Percentiles rank a stretch among this genome's conserved stretches.
Conservation (phyloP, 73 alveolate species). For the Tetrahymena borealis region DNA sequence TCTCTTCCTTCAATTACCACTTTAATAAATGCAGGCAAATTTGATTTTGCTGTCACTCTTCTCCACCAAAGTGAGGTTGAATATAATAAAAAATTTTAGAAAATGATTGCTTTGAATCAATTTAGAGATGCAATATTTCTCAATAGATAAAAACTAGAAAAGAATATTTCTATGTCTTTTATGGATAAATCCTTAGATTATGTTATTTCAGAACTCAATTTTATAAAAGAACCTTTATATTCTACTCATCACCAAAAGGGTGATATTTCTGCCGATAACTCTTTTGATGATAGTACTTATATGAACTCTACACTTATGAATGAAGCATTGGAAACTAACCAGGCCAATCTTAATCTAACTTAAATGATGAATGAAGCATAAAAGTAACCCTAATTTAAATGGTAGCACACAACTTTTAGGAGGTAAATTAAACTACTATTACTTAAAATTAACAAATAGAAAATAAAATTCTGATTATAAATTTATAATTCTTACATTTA, state of each 20-base stretch:
- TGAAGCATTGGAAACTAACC: neutral
- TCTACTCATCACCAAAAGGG: neutral
- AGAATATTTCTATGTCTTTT: neutral
- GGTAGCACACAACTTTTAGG: neutral
- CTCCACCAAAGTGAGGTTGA: neutral
- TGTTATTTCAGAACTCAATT: neutral
- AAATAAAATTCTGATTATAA: no score
- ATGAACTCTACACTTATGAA: neutral
- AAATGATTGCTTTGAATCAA: neutral
- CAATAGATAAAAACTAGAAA: neutral
- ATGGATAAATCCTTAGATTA: neutral
- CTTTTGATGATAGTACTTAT: neutral
- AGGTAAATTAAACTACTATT: neutral
- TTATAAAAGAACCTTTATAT: neutral
- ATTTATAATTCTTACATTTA: no score
- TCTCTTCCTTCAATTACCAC: neutral
- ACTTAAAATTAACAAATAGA: no score
- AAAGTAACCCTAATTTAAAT: neutral
- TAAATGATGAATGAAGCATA: neutral
- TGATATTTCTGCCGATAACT: neutral
- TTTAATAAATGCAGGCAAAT: neutral
- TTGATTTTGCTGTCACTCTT: neutral
- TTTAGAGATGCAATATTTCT: neutral
- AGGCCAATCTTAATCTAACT: neutral
- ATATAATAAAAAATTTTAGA: neutral